Evolutionary conservation across 2,329 filamentous ascomycete genomes (phyloP).

Genomic region (Aspergillus luchuensis): DNA sequence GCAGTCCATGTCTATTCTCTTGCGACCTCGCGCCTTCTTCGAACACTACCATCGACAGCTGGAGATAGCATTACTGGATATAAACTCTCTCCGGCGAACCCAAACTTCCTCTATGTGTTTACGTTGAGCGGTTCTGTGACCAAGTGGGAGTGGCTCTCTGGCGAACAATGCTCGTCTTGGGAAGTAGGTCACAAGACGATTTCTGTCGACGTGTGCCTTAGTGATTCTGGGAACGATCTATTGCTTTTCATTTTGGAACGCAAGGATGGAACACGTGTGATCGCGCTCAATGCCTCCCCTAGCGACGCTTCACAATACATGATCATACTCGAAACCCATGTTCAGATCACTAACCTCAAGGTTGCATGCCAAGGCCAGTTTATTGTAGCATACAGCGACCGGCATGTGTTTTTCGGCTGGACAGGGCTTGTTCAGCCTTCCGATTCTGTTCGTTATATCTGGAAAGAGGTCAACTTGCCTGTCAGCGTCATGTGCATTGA

Average conservation of each 20-base stretch:
- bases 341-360: constrained; percentile 33
- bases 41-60: constrained; percentile 64
- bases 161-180: constrained; percentile 49
- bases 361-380: constrained; percentile 35
- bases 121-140: constrained; percentile 54
- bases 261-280: constrained; percentile 43
- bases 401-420: constrained; percentile 62
- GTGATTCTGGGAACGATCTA: constrained; percentile 20
- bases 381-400: constrained; percentile 43
- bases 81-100: constrained; percentile 53
- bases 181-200: constrained; percentile 41
- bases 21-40: constrained; percentile 75
- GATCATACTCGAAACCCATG: constrained; percentile 33
- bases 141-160: constrained; percentile 61
- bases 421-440: constrained; percentile 37
- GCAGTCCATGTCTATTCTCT: constrained; percentile 81
- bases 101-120: constrained; percentile 57
- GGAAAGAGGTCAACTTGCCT: constrained; percentile 57
- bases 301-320: constrained; percentile 26
- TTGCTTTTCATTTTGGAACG: constrained; percentile 43
- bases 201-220: constrained; percentile 27
- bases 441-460: constrained; percentile 50
- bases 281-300: constrained; percentile 27
- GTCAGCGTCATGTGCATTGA: constrained; percentile 71
- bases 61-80: constrained; percentile 53